phyloP scores from a whole-genome alignment of 2,329 filamentous ascomycete species.

The Dothideomycetes sp. region DNA sequence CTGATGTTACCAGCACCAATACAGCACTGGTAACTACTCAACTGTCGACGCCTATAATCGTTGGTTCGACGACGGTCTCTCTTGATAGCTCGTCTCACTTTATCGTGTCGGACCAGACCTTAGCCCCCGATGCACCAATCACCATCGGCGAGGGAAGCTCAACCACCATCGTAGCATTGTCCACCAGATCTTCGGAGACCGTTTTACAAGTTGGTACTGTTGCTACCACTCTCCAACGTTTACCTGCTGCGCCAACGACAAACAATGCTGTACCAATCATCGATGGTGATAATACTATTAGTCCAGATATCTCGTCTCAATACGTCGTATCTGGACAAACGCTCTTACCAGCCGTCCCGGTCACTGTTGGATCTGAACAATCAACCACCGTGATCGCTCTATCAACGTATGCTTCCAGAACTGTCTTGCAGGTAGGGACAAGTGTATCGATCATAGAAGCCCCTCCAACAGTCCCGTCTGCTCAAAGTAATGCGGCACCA shows the following conservation, averaged over 20 bases:
- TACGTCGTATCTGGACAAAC: constrained; percentile 12
- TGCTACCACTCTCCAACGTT: not conserved
- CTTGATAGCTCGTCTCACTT: not conserved
- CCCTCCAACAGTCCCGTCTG: not conserved
- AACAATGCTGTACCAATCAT: not conserved
- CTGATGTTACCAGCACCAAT: too few relatives aligned
- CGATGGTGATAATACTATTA: constrained; percentile 2
- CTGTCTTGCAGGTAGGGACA: constrained; percentile 1
- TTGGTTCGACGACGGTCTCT: constrained; percentile 3
- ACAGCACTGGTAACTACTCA: too few relatives aligned
- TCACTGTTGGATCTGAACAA: constrained; percentile 8
- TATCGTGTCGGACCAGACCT: constrained; percentile 7
- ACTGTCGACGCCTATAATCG: not conserved
- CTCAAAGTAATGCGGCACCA: not conserved
- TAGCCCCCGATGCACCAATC: constrained; percentile 3
- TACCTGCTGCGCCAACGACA: not conserved
- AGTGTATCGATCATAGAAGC: too few relatives aligned
- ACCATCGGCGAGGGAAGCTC: constrained; percentile 7
- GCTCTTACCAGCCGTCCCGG: constrained; percentile 2
- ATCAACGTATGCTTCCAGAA: not conserved
- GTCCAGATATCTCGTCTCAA: not conserved
- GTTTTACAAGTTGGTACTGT: not conserved
- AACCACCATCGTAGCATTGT: constrained; percentile 4
- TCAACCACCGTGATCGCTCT: constrained; percentile 3
- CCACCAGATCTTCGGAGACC: not conserved